Evolutionary conservation across 1,139 yeast genomes (phyloP), one percentile per base, ranked within the genome.

Genomic region (Saccharomyces hybrid): DNA sequence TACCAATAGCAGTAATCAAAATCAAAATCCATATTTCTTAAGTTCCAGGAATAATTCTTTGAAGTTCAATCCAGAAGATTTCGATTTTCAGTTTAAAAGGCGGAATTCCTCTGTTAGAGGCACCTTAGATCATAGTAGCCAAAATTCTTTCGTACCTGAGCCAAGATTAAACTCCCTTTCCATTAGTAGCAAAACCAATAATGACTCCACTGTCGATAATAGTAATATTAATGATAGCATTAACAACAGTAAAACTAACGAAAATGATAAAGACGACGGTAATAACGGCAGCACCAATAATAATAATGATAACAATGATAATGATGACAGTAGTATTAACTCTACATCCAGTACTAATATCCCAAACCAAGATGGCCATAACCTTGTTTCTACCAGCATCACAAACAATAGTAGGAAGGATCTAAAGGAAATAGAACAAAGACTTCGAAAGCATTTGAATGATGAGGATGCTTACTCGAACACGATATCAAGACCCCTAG

Each of bases 71-170:
- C 59, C 66, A 3, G 68, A 64, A 7, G 68, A 64, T 50, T 63
- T 64, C 47, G 64, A 63, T 48, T 64, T 63, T 51, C 67, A 63
- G 42, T 63, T 62, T 54, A 62, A 64, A 49, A 57, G 67, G 48
- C 61, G 69, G n/a, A 64, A 65, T 50, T 64, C 67, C 4, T 65
- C 66, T 6, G 60, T 64, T 9, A 54, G 65, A 38, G 61, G 59
- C 13, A 54, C 65, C 4, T 48, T 62, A 3, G 65, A 63, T 49
- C 57, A 59, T 51, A 50, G 53, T 6, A 48, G 44, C 5, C 41
- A 16, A 32, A 27, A 51, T 13, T 16, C 31, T 7, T 28, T 28
- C 8, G 16, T 20, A 26, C 8, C 26, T 25, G 20, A n/a, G 31
- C 23, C 31, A 27, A 44, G 26, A 28, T 14, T 46, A 41, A 54